Evolutionary conservation across 1,139 yeast genomes (phyloP), one percentile per base, ranked within the genome.

Genomic region (Geotrichum fermentans): DNA sequence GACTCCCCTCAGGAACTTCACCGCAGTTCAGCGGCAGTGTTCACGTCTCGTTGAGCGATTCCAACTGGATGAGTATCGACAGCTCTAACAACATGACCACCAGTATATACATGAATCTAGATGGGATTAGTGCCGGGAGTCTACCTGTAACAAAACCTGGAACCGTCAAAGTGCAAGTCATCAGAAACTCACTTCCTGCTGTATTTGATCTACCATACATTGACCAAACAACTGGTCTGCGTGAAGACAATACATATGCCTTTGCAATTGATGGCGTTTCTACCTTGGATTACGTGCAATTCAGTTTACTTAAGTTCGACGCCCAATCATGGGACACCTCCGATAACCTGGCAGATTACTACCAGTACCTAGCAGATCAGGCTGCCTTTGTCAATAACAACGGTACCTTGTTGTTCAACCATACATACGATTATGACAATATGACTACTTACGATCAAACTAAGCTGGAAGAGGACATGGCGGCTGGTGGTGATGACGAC

Each of bases 21-120:
- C 4, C 32, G 5, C 45, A 50, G 11, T 50, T 46, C 30, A 40
- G 41, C 30, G 53, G 53, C 5, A 21, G 40, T 13, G 50, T 41
- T 10, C 43, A 41, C 8, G 40, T 50, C 7, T 45, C 43, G 2
- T 28, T 50, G 6, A 24, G 40, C n/a, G 49, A 50, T n/a, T 11
- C 36, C 14, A 50, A 50, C 36, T 50, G 53, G 53, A 40, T 43
- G 42, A 18, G 46, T 2, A 36, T 50, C 33, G 38, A 41, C 7
- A 40, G 37, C 14, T 39, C 41, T 3, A 28, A 44, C 4, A 38
- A 46, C 14, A 20, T 42, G 17, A 34, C 40, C 4, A 43, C 53
- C 5, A 35, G 43, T 13, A 17, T 50, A 6, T 35, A 37, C 16
- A 43, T 50, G 45, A 26, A 38, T 2, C 36, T 50, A 3, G 48